Evolutionary conservation across 768 basidiomycete species (phyloP).

Genomic region (Lentinula sp.): DNA sequence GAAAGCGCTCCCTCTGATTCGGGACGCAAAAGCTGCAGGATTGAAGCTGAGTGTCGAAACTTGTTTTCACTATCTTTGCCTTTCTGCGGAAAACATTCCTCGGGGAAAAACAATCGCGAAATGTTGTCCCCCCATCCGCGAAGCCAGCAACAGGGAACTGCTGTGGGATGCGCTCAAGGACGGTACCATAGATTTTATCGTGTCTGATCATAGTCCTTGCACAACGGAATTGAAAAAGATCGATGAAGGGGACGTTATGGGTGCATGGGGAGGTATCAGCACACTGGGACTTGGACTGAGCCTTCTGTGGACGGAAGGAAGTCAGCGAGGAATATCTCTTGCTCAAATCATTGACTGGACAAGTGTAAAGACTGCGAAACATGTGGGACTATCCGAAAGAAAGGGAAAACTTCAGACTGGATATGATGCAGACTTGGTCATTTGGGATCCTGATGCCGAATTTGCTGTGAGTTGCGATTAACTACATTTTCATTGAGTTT

Average conservation of each 20-base stretch:
- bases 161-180: constrained; percentile 81
- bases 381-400: constrained; percentile 59
- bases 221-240: constrained; percentile 72
- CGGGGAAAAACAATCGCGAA: constrained; percentile 82
- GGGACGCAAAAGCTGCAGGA: constrained; percentile 57
- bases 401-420: constrained; percentile 78
- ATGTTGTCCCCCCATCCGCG: constrained; percentile 92
- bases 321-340: constrained; percentile 51
- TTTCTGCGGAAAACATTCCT: constrained; percentile 69
- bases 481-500: constrained; percentile 2
- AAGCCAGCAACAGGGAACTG: constrained; percentile 59
- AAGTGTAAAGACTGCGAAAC: constrained; percentile 65
- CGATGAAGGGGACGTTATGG: constrained; percentile 77
- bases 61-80: constrained; percentile 93
- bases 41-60: constrained; percentile 88
- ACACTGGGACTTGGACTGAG: constrained; percentile 87
- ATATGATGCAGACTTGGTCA: constrained; percentile 78
- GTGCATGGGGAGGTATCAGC: constrained; percentile 93
- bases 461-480: constrained; percentile 28
- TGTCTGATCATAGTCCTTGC: constrained; percentile 96
- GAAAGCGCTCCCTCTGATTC: constrained; percentile 70
- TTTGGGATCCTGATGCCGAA: constrained; percentile 68
- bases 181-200: constrained; percentile 86
- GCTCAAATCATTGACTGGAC: constrained; percentile 71
- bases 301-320: constrained; percentile 83